phyloP scores from a whole-genome alignment of 1,284 basidiomycete species.

The Rhodotorula sp. region DNA sequence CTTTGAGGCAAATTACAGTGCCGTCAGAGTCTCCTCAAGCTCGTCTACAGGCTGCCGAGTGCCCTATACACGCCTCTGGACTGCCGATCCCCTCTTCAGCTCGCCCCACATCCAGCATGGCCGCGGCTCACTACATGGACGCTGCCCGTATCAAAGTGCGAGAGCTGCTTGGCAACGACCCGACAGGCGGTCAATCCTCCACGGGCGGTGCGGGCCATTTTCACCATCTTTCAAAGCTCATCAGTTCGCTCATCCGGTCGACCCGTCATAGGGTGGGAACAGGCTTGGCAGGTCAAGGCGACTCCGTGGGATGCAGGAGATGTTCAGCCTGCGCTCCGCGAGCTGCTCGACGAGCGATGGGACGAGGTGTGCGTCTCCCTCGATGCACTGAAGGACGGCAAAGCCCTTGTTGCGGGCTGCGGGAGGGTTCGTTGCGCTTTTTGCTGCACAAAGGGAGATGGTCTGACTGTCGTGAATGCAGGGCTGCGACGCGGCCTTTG shows the following conservation, averaged over 20 bases:
- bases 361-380: conserved; percentile 7
- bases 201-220: background rate
- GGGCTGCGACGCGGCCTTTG: conserved; percentile 42
- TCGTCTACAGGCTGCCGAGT: too few species aligned
- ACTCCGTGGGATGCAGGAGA: conserved; percentile 32
- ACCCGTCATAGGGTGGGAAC: conserved; percentile 22
- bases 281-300: conserved; percentile 17
- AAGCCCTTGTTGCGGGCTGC: conserved; percentile 34
- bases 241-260: background rate
- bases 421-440: conserved; percentile 16
- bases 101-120: too few species aligned
- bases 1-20: too few species aligned
- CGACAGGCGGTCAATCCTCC: conserved; percentile 6
- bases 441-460: accelerated
- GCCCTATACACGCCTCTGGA: too few species aligned
- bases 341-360: conserved; percentile 34
- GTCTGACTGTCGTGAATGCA: background rate
- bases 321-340: conserved; percentile 32
- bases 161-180: conserved; percentile 10
- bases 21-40: too few species aligned
- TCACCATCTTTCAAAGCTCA: background rate
- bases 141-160: conserved; percentile 7
- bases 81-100: too few species aligned
- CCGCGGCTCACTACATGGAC: too few species aligned
- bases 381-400: conserved; percentile 8